Base-by-base conservation (phyloP, 495 filamentous ascomycete species). In the Lasiosphaeris hirsuta region DNA sequence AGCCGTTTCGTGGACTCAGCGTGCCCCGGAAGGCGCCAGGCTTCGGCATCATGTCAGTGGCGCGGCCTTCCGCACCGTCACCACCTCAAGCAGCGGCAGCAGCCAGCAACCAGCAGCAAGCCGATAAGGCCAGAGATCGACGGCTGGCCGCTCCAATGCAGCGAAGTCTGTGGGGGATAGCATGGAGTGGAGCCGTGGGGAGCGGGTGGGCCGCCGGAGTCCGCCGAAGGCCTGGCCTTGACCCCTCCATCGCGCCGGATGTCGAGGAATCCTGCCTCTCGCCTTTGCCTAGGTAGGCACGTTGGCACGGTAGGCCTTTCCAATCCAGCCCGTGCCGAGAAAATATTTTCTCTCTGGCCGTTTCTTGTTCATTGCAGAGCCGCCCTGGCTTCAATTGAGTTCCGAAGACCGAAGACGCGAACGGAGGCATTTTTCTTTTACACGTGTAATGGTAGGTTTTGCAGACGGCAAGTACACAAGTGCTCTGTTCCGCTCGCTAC, bases 211-310 rank as follows among this genome's bases (percentile, higher is more conserved):
- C 23, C 61, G 38, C 60, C 69, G 69, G 69, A 72, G 64, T 54
- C 67, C 69, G 69, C 69, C 69, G 67, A 69, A 58, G 17, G 61
- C 69, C 69, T 59, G 37, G 46, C 46, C 23, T 17, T 34, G 11
- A 19, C 49, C 49, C 49, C 33, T 37, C 36, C 15, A 34, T 33
- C 46, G 23, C 33, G 18, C 23, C 23, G 46, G 14, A 4, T 13
- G 15, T 51, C 46, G 43, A 46, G n/a, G 39, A 41, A 41, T 7
- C 11, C 6, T 35, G 13, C n/a, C 10, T 13, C 13, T 14, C 8
- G 13, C 46, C 23, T 13, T 35, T 49, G 14, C 36, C 33, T n/a
- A n/a, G n/a, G n/a, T n/a, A n/a, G n/a, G n/a, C n/a, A n/a, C n/a
- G n/a, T n/a, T n/a, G n/a, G n/a, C n/a, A n/a, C n/a, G n/a, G n/a